Evolutionary conservation across 1,284 basidiomycete species (phyloP).

Genomic region (Cutaneotrichosporon spelunceum): DNA sequence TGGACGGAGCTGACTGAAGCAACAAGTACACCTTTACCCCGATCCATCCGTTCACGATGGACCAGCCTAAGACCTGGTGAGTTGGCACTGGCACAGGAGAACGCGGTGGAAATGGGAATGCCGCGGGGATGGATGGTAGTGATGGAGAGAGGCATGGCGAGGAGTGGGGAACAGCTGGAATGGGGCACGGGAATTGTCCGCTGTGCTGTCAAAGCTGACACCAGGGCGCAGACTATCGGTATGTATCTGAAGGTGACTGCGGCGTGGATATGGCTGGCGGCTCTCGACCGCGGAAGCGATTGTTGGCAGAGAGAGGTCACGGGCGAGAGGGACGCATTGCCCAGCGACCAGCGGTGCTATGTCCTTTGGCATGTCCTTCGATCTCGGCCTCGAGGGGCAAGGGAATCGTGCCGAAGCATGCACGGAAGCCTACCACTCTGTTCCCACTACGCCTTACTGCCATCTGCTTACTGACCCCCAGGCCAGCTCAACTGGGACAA

Average conservation of each 20-base stretch:
- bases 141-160: not conserved
- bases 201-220: not conserved
- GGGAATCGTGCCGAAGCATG: too few species aligned
- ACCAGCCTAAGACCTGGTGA: conserved; percentile 49
- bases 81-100: not conserved
- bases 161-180: not conserved
- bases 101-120: not conserved
- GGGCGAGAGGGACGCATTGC: too few species aligned
- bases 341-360: too few species aligned
- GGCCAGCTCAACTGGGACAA: conserved; percentile 52
- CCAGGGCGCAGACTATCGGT: conserved; percentile 34
- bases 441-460: not conserved
- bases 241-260: conserved; percentile 1
- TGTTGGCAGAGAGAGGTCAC: too few species aligned
- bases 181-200: not conserved
- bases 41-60: conserved; percentile 52
- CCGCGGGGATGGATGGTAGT: not conserved
- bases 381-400: too few species aligned
- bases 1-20: conserved; percentile 1
- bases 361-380: too few species aligned
- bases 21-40: conserved; percentile 43
- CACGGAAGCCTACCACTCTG: too few species aligned
- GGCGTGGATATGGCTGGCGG: not conserved
- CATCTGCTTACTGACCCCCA: conserved; percentile 16
- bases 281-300: too few species aligned